Conservation (phyloP, 306 rosid species). For the Cucurbita moschata region DNA sequence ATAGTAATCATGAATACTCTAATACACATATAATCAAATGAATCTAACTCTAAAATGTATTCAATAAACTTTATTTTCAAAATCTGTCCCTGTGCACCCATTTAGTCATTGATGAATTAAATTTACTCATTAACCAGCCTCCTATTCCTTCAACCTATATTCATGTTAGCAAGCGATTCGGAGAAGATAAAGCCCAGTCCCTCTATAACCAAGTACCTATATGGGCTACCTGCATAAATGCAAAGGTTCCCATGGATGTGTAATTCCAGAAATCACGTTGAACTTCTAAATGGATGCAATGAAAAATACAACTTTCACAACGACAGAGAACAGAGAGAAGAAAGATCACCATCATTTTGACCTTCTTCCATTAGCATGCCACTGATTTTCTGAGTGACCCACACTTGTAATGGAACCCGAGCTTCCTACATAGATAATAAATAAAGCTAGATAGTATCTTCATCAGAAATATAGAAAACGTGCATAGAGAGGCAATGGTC, state of each 20-base stretch:
- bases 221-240: not conserved
- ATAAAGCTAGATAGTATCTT: not conserved
- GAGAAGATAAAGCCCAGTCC: not conserved
- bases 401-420: slow-evolving; percentile 76
- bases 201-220: not conserved
- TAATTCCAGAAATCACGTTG: not conserved
- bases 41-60: too few relatives aligned
- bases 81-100: too few relatives aligned
- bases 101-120: too few relatives aligned
- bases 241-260: not conserved
- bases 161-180: not conserved
- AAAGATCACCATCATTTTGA: slow-evolving; percentile 32
- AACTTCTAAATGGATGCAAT: not conserved
- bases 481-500: not conserved
- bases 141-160: not conserved
- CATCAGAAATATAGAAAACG: not conserved
- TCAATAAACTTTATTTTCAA: too few relatives aligned
- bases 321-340: slow-evolving; percentile 7
- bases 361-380: slow-evolving; percentile 59
- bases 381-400: slow-evolving; percentile 76
- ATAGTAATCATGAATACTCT: too few relatives aligned
- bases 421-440: slow-evolving; percentile 47
- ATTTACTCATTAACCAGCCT: not conserved
- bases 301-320: not conserved
- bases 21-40: too few relatives aligned